phyloP scores from a whole-genome alignment of 1,284 basidiomycete genomes.

The Retiboletus flavoniger region DNA sequence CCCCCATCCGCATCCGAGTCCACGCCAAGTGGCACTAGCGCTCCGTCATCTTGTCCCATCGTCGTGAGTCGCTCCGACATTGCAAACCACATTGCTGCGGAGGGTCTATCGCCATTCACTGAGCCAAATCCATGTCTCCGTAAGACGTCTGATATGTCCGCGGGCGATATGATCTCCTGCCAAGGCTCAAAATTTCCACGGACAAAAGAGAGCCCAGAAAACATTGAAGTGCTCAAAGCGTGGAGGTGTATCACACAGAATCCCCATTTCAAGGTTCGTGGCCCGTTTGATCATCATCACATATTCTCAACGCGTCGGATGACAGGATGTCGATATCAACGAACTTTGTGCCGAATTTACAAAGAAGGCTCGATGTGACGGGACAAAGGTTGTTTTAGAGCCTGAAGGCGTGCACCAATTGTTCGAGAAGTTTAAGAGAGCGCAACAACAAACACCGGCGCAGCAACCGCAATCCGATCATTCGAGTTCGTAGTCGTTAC shows the following conservation, averaged over 20 bases:
- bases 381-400: constrained; percentile 74
- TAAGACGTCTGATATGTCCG: constrained; percentile 25
- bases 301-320: background rate
- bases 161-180: constrained; percentile 56
- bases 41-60: constrained; percentile 45
- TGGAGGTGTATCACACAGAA: constrained; percentile 72
- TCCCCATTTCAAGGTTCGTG: constrained; percentile 66
- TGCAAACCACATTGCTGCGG: constrained; percentile 44
- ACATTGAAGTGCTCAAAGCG: constrained; percentile 72
- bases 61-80: constrained; percentile 51
- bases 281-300: constrained; percentile 9
- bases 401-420: constrained; percentile 65
- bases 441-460: constrained; percentile 8
- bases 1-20: constrained; percentile 31
- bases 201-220: constrained; percentile 65
- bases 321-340: constrained; percentile 71
- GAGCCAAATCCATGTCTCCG: constrained; percentile 38
- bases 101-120: constrained; percentile 47
- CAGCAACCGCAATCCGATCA: constrained; percentile 10
- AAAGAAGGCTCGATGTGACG: constrained; percentile 76
- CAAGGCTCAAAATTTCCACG: constrained; percentile 62
- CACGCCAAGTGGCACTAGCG: constrained; percentile 5
- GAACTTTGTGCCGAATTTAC: constrained; percentile 74
- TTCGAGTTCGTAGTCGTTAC: constrained; percentile 18
- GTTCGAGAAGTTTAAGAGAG: constrained; percentile 50